Conservation (phyloP, 23 red algal species). For the Gracilariopsis chorda region DNA sequence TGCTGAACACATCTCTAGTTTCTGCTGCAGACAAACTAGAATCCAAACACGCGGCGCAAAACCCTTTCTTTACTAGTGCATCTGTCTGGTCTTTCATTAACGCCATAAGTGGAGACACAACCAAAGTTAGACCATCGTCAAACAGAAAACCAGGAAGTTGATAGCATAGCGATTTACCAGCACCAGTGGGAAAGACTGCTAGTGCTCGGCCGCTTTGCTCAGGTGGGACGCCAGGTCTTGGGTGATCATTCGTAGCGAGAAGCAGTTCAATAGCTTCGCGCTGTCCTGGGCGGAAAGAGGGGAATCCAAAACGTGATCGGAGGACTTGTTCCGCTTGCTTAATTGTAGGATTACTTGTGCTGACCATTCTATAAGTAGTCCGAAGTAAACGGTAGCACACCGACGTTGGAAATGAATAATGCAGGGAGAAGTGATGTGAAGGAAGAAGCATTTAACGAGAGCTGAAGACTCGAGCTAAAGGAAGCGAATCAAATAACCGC, state of each 20-base stretch:
- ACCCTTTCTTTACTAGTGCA: conserved; percentile 56
- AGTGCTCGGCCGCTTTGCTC: conserved; percentile 27
- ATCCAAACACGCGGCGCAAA: conserved; percentile 76
- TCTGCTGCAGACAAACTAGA: conserved; percentile 58
- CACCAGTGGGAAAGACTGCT: conserved; percentile 87
- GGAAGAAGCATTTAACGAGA: too few species aligned
- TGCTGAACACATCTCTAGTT: conserved; percentile 51
- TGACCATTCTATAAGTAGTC: not conserved
- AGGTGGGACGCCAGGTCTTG: not conserved
- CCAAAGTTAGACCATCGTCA: conserved; percentile 76
- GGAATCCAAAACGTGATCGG: conserved; percentile 27
- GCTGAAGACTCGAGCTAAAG: too few species aligned
- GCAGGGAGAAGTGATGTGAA: too few species aligned
- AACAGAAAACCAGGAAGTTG: conserved; percentile 87
- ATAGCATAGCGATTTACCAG: conserved; percentile 93
- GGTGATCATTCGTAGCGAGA: not conserved
- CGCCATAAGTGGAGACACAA: conserved; percentile 93
- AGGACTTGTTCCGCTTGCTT: conserved; percentile 15
- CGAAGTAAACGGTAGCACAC: too few species aligned
- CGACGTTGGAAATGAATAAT: too few species aligned
- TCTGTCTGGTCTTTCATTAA: conserved; percentile 95
- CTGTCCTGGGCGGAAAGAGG: conserved; percentile 57
- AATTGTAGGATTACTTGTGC: not conserved
- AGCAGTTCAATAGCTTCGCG: conserved; percentile 28
- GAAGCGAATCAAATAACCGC: too few species aligned